Percentiles rank a stretch among this genome's conserved stretches.
phyloP scores from a whole-genome alignment of 2,329 filamentous ascomycete species.

The Diaporthe sp. region DNA sequence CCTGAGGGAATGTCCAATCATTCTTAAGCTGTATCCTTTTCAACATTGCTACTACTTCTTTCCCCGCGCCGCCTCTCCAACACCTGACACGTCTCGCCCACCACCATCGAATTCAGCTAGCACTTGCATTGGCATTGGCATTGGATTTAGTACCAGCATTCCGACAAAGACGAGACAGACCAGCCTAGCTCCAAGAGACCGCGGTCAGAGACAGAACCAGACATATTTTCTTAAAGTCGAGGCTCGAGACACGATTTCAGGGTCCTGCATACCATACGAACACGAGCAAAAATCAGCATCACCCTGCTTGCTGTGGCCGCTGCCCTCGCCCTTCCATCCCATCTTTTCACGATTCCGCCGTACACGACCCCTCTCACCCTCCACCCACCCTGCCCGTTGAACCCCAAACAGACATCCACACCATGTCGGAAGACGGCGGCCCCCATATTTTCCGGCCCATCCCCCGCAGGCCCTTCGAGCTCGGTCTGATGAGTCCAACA shows the following conservation, averaged over 20 bases:
- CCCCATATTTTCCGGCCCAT: constrained; percentile 76
- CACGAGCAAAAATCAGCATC: constrained; percentile 2
- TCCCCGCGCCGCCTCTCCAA: constrained; percentile 5
- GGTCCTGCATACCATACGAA: constrained; percentile 10
- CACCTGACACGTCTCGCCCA: constrained; percentile 12
- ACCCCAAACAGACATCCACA: constrained; percentile 3
- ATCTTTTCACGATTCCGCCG: not conserved
- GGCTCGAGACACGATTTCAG: not conserved
- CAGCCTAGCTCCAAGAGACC: not conserved
- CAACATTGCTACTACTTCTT: constrained; percentile 11
- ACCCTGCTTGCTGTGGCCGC: not conserved
- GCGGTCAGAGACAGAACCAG: not conserved
- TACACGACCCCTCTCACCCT: not conserved
- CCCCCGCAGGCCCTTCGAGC: constrained; percentile 78
- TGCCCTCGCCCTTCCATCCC: constrained; percentile 18
- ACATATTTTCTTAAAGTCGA: not conserved
- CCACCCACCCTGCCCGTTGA: not conserved
- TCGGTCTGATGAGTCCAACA: constrained; percentile 62
- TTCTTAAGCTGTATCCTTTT: not conserved
- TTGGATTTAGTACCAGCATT: constrained; percentile 5
- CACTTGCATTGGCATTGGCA: constrained; percentile 15
- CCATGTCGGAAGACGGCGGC: constrained; percentile 55
- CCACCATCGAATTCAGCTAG: not conserved
- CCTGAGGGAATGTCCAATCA: constrained; percentile 15
- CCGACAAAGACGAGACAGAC: not conserved